These are phyloP conservation scores for Penicillium concentricum DNA, from an alignment of 2,329 filamentous ascomycete species.

Conservation along the genomic window DNA sequence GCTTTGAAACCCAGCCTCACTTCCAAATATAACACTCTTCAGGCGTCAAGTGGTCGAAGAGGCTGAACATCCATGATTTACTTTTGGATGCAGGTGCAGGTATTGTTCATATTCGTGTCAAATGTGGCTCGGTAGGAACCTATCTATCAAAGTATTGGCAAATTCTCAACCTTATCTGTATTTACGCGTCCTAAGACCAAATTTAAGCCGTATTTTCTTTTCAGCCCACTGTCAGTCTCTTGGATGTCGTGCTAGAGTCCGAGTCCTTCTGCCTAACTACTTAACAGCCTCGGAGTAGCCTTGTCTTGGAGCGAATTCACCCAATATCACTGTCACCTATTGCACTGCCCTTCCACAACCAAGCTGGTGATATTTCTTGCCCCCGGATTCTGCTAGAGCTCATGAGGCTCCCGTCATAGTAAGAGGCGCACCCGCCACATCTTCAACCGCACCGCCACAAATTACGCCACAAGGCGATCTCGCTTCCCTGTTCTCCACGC, in stretches of 20 bases:
- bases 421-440: neutral
- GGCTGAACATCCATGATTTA: no score
- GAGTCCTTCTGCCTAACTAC: neutral
- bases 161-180: neutral
- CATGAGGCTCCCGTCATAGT: neutral
- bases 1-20: neutral
- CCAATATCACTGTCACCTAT: neutral
- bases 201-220: neutral
- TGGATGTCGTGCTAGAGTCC: neutral
- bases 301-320: neutral
- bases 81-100: neutral
- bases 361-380: neutral
- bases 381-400: neutral
- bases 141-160: neutral
- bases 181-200: neutral
- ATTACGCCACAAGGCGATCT: conserved; percentile 2
- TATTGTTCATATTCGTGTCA: neutral
- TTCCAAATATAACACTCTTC: neutral
- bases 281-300: neutral
- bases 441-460: neutral
- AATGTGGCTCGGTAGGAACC: neutral
- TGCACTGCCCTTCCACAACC: neutral
- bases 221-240: neutral
- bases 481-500: neutral
- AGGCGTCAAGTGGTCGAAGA: neutral